Conservation (phyloP, 495 filamentous ascomycete genomes). For the Hypoxylon lienhwacheense region DNA sequence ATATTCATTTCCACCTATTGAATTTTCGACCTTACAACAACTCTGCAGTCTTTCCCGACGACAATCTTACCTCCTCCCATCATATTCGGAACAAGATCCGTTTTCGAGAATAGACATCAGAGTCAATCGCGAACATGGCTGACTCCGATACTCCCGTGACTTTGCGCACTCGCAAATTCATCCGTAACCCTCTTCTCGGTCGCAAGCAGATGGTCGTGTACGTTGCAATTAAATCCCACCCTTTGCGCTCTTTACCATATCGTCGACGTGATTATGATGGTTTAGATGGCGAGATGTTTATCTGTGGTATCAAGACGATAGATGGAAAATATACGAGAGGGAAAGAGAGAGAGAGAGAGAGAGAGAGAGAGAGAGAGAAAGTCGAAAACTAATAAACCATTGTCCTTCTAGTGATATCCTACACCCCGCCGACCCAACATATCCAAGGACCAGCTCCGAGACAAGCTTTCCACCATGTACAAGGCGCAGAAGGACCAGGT, state of each 20-base stretch:
- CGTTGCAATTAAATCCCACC: slow-evolving; percentile 51
- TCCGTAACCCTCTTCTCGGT: slow-evolving; percentile 96
- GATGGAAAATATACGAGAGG: not conserved
- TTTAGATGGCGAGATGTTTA: no score
- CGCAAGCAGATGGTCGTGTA: slow-evolving; percentile 99
- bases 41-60: slow-evolving; percentile 4
- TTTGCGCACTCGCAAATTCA: slow-evolving; percentile 99
- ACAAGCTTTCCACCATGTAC: slow-evolving; percentile 93
- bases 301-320: not conserved
- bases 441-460: slow-evolving; percentile 96
- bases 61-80: slow-evolving; percentile 13
- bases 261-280: no score
- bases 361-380: not conserved
- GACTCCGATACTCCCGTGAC: slow-evolving; percentile 84
- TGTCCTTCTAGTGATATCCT: slow-evolving; percentile 81
- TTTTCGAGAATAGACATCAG: no score
- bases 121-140: slow-evolving; percentile 69
- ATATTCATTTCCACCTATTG: slow-evolving; percentile 6
- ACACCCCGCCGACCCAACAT: slow-evolving; percentile 97
- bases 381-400: slow-evolving; percentile 20
- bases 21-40: slow-evolving; percentile 3
- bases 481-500: slow-evolving; percentile 96
- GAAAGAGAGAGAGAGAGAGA: not conserved
- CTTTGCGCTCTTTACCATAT: not conserved
- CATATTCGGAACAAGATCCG: no score